Percentiles rank a stretch among this genome's conserved stretches.
Conservation (phyloP, 2,329 filamentous ascomycete species). For the Lecanicillium sp. region DNA sequence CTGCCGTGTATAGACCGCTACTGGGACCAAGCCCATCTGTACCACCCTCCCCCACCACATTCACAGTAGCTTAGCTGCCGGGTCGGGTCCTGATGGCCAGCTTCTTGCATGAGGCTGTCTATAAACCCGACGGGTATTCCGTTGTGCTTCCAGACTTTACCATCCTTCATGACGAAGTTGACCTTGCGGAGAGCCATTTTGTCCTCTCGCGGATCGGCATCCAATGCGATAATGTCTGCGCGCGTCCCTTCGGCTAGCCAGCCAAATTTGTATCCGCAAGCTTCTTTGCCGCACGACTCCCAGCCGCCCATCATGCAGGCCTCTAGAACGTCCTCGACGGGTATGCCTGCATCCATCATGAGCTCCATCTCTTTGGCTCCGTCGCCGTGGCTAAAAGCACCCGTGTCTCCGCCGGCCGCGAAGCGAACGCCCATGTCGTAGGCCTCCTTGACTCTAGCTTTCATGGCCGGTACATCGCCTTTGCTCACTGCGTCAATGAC, state of each 20-base stretch:
- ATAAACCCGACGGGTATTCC: slow-evolving; percentile 13
- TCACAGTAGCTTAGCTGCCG: too few relatives aligned
- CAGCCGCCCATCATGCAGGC: slow-evolving; percentile 45
- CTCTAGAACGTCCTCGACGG: slow-evolving; percentile 39
- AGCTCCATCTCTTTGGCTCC: slow-evolving; percentile 46
- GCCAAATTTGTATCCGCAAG: slow-evolving; percentile 44
- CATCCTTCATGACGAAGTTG: slow-evolving; percentile 52
- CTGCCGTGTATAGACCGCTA: too few relatives aligned
- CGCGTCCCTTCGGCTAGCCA: slow-evolving; percentile 39
- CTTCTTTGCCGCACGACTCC: slow-evolving; percentile 46
- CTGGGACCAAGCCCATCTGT: too few relatives aligned
- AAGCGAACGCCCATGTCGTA: slow-evolving; percentile 39
- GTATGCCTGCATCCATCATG: slow-evolving; percentile 42
- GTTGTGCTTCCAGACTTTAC: slow-evolving; percentile 36
- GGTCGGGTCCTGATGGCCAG: slow-evolving; percentile 1
- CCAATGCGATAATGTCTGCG: slow-evolving; percentile 44
- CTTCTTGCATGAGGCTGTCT: slow-evolving; percentile 6
- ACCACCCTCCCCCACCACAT: too few relatives aligned
- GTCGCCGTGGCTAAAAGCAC: slow-evolving; percentile 44
- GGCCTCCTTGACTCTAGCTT: slow-evolving; percentile 34
- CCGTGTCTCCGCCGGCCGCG: slow-evolving; percentile 46
- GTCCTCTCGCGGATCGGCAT: slow-evolving; percentile 34
- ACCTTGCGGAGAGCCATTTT: slow-evolving; percentile 35
- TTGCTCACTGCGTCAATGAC: slow-evolving; percentile 29
- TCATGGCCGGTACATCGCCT: slow-evolving; percentile 19